A percentile compares a stretch with the other conserved stretches of the same genome.
Conservation (phyloP, 331 rosid species). For the Quercus lobata region DNA sequence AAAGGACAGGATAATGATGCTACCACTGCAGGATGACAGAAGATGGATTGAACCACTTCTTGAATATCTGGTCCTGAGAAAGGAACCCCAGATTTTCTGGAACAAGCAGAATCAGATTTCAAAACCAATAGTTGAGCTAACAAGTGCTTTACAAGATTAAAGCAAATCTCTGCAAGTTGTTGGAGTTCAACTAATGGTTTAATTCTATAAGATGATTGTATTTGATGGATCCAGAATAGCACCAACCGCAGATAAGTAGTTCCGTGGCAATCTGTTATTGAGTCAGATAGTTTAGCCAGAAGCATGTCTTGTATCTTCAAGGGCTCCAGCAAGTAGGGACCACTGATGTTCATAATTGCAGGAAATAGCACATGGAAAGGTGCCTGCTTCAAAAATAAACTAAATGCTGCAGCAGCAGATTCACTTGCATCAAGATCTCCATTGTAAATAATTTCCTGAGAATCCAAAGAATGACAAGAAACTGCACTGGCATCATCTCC, state of each 20-base stretch:
- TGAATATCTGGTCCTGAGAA: constrained; percentile 42
- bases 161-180: constrained; percentile 54
- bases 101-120: constrained; percentile 27
- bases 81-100: constrained; percentile 19
- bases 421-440: constrained; percentile 32
- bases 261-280: constrained; percentile 26
- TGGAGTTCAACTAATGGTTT: constrained; percentile 39
- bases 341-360: constrained; percentile 54
- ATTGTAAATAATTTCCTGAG: constrained; percentile 19
- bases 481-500: constrained; percentile 18
- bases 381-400: constrained; percentile 55
- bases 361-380: constrained; percentile 84
- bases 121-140: constrained; percentile 40
- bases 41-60: constrained; percentile 56
- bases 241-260: constrained; percentile 54
- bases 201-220: constrained; percentile 39
- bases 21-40: constrained; percentile 57
- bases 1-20: constrained; percentile 52
- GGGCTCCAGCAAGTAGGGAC: constrained; percentile 33
- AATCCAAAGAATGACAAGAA: constrained; percentile 18
- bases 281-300: constrained; percentile 51
- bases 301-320: constrained; percentile 53
- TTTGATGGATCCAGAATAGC: constrained; percentile 69
- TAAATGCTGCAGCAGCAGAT: constrained; percentile 48
- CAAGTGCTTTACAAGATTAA: constrained; percentile 41